These are phyloP conservation scores for Cyclotella sp. DNA, from an alignment of 108 stramenopile species.

Conservation along the genomic window DNA sequence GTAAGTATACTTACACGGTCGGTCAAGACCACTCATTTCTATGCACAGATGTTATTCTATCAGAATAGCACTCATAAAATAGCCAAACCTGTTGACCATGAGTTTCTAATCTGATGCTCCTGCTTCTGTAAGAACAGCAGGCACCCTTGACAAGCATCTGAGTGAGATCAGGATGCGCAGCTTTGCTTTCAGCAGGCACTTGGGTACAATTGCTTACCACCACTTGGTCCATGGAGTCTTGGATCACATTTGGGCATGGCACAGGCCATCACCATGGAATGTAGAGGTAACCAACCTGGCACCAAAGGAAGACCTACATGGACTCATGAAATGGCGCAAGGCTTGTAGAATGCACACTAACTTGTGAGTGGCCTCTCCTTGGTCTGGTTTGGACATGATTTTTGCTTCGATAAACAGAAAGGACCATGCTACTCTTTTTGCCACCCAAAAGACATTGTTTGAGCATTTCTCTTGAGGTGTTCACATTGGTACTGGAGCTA, in stretches of 20 bases:
- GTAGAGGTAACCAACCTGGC: neutral
- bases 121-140: neutral
- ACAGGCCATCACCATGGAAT: slow-evolving; percentile 1
- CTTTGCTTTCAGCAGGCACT: neutral
- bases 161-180: neutral
- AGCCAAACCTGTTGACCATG: no score
- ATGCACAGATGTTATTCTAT: no score
- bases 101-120: no score
- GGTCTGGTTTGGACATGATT: neutral
- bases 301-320: neutral
- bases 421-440: neutral
- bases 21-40: no score
- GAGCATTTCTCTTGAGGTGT: slow-evolving; percentile 2
- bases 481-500: neutral
- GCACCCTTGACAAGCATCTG: neutral
- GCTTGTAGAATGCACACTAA: slow-evolving; percentile 7
- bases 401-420: neutral
- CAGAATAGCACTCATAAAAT: no score
- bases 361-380: slow-evolving; percentile 1
- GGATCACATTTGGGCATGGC: slow-evolving; percentile 6
- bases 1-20: no score
- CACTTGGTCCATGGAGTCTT: neutral
- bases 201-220: neutral
- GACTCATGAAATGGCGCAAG: slow-evolving; percentile 4
- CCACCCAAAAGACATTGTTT: neutral